These are phyloP conservation scores for Exserohilum turcica DNA, from an alignment of 2,329 filamentous ascomycete species.

Conservation along the genomic window DNA sequence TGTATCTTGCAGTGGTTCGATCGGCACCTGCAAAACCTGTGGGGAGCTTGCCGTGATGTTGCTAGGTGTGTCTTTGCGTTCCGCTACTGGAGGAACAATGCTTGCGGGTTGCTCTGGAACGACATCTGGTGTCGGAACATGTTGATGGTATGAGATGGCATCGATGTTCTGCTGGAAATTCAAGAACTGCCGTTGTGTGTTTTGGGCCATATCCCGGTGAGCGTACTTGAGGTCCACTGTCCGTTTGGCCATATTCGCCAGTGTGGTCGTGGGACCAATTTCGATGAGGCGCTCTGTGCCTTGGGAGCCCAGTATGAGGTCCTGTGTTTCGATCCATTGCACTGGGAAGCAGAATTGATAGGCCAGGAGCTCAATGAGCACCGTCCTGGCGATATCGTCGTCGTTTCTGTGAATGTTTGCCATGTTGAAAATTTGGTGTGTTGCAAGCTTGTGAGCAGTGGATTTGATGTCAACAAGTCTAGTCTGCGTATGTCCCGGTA, in stretches of 20 bases:
- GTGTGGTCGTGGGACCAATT: conserved; percentile 46
- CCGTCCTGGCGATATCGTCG: not conserved
- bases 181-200: conserved; percentile 3
- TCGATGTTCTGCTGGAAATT: not conserved
- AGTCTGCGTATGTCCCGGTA: too few relatives aligned
- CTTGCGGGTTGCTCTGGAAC: not conserved
- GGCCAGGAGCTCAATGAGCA: conserved; percentile 1
- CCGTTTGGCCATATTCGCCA: conserved; percentile 48
- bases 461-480: not conserved
- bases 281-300: conserved; percentile 46
- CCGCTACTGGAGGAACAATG: not conserved
- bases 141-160: not conserved
- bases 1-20: too few relatives aligned
- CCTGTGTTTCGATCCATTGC: conserved; percentile 49
- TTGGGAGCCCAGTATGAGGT: conserved; percentile 35
- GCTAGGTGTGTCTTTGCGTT: too few relatives aligned
- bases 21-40: too few relatives aligned
- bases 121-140: conserved; percentile 3
- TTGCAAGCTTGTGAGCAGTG: not conserved
- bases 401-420: not conserved
- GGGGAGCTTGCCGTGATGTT: too few relatives aligned
- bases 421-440: not conserved
- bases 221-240: conserved; percentile 30
- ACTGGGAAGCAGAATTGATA: conserved; percentile 21
- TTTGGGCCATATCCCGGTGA: conserved; percentile 19